phyloP scores from a whole-genome alignment of 768 basidiomycete genomes.

The Tephrocybe rancida region DNA sequence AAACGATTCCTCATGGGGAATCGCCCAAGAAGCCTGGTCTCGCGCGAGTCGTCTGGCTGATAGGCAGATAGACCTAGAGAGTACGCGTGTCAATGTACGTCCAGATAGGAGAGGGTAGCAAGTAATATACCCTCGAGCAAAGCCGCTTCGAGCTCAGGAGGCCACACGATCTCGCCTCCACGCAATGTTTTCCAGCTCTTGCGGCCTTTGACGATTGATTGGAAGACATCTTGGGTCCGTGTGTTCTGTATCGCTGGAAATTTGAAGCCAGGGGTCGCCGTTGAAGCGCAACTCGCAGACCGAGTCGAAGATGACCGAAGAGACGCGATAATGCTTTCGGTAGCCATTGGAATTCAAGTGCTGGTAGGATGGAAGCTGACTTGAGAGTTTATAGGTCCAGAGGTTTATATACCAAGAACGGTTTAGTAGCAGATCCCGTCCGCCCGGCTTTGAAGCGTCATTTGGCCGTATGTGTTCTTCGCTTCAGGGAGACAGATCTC shows the following conservation, averaged over 20 bases:
- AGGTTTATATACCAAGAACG: constrained; percentile 22
- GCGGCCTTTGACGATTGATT: constrained; percentile 65
- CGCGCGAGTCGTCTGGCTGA: constrained; percentile 70
- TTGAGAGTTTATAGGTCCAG: constrained; percentile 32
- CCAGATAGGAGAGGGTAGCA: background rate
- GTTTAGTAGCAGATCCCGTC: constrained; percentile 26
- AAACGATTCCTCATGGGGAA: constrained; percentile 82
- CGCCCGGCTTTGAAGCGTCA: constrained; percentile 25
- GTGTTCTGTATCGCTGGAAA: constrained; percentile 31
- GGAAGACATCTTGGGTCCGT: constrained; percentile 59
- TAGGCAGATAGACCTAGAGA: constrained; percentile 68
- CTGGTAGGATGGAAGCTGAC: constrained; percentile 20
- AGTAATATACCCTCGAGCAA: constrained; percentile 64
- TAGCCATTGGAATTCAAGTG: constrained; percentile 17
- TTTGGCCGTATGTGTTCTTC: constrained; percentile 33
- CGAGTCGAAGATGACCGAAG: constrained; percentile 9
- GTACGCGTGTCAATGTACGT: constrained; percentile 7
- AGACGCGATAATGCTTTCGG: constrained; percentile 15
- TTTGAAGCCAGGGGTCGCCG: constrained; percentile 21
- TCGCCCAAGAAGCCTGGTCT: constrained; percentile 71
- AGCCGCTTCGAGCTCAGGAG: constrained; percentile 76
- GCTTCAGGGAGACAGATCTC: constrained; percentile 36
- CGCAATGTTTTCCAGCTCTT: constrained; percentile 78
- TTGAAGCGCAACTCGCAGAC: constrained; percentile 13
- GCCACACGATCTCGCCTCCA: constrained; percentile 80